Evolutionary conservation across 2,329 filamentous ascomycete genomes (phyloP), one percentile per base, ranked within the genome.

Genomic region (Diaporthe citrichinensis): DNA sequence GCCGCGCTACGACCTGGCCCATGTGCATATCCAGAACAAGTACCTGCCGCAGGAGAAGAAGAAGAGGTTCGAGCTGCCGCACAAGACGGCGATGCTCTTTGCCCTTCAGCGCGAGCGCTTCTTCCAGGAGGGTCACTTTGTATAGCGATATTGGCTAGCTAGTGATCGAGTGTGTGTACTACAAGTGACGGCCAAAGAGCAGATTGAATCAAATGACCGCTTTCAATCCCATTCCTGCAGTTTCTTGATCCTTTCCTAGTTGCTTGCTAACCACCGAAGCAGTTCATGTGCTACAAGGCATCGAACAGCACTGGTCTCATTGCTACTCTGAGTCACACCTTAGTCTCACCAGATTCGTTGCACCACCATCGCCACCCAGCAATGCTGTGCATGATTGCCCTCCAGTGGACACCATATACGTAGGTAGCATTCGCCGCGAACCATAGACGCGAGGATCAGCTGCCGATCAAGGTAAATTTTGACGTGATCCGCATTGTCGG

Each of bases 51-150:
- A 78, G 59, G 80, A 81, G 75, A 80, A 76, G 74, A 81, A 81
- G 79, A 80, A 81, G 76, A 76, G 79, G 0, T 80, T 81, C 76
- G 78, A 81, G 71, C 68, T 81, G 28, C 80, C 80, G 7, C 80
- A 81, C 76, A 81, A 81, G 78, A 81, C 79, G 46, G 76, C 80
- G 8, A 78, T 81, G 71, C 74, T 81, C 8, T 78, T 81, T 59
- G 80, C 80, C 5, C 76, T 81, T 23, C 79, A 80, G 62, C 76
- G 80, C 61, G 79, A 81, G 39, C 79, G 80, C 59, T 81, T 81
- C 74, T 81, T 81, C 71, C 79, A 80, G 7, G 80, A 81, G 65
- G 80, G 69, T 0, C 76, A 80, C 53, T 79, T 81, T 59, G 78
- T 81, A 51, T 75, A 72, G 53, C 44, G 39, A 62, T 55, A n/a